Conservation (phyloP, 2,329 filamentous ascomycete genomes). For the Phyllosticta capitalensis region DNA sequence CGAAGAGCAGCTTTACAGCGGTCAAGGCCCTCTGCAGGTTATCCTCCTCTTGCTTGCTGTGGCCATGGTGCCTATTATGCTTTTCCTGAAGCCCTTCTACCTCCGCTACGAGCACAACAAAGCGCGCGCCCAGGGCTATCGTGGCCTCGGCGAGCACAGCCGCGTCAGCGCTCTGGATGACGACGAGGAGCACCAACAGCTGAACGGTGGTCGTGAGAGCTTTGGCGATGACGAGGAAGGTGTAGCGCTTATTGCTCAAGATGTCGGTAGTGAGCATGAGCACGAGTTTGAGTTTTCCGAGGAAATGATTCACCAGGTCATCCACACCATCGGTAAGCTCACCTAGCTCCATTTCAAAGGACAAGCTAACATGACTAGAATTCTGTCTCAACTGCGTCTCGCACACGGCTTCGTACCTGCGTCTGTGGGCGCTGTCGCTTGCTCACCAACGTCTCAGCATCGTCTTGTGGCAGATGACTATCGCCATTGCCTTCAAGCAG, state of each 20-base stretch:
- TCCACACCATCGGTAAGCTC: slow-evolving; percentile 86
- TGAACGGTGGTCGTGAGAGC: slow-evolving; percentile 54
- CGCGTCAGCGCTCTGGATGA: slow-evolving; percentile 84
- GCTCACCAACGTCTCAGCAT: slow-evolving; percentile 96
- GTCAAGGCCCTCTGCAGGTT: slow-evolving; percentile 68
- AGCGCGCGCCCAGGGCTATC: slow-evolving; percentile 79
- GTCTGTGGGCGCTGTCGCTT: slow-evolving; percentile 93
- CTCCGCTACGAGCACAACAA: slow-evolving; percentile 89
- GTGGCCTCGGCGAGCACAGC: slow-evolving; percentile 81
- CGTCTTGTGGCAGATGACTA: slow-evolving; percentile 94
- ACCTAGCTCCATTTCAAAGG: neutral
- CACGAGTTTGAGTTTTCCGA: slow-evolving; percentile 97
- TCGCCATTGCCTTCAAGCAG: slow-evolving; percentile 63
- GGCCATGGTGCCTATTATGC: slow-evolving; percentile 75
- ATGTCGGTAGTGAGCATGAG: slow-evolving; percentile 62
- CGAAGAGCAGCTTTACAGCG: slow-evolving; percentile 65
- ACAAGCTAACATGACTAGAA: slow-evolving; percentile 43
- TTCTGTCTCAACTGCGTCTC: slow-evolving; percentile 99
- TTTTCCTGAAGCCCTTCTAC: slow-evolving; percentile 94
- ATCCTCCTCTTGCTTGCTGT: slow-evolving; percentile 74
- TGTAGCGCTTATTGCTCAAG: slow-evolving; percentile 79
- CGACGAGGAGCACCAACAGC: slow-evolving; percentile 55
- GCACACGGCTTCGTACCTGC: slow-evolving; percentile 95
- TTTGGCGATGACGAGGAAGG: slow-evolving; percentile 70
- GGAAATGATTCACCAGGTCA: slow-evolving; percentile 97